phyloP scores from a whole-genome alignment of 2,329 filamentous ascomycete genomes.

The Fusarium miscanthi region DNA sequence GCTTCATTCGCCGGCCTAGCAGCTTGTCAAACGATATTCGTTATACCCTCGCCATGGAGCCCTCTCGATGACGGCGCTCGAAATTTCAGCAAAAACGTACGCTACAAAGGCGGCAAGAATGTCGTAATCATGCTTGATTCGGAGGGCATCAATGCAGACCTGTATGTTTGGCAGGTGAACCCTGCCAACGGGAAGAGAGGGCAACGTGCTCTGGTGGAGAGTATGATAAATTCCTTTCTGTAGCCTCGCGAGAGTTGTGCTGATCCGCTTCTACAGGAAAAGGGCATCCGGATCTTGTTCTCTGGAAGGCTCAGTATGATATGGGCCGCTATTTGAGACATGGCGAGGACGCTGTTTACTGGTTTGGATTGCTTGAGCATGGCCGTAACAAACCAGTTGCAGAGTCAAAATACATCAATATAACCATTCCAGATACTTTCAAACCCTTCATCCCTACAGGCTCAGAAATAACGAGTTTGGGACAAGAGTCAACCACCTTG shows the following conservation, averaged over 20 bases:
- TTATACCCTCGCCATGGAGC: background rate
- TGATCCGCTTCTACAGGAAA: background rate
- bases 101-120: background rate
- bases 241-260: background rate
- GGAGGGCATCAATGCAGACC: background rate
- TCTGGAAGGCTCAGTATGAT: background rate
- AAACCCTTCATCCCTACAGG: background rate
- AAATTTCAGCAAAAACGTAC: background rate
- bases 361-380: background rate
- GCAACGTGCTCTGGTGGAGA: accelerated
- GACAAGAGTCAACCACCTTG: background rate
- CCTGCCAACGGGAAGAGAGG: accelerated
- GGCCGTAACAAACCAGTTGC: no score
- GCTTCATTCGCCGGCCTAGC: background rate
- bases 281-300: no score
- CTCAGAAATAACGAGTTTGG: no score
- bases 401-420: background rate
- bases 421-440: background rate
- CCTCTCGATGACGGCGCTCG: accelerated
- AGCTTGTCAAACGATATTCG: background rate
- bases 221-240: background rate
- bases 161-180: background rate
- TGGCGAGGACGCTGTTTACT: background rate
- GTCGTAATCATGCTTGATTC: no score
- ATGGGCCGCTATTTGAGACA: background rate